These are phyloP conservation scores for Theobroma grandiflorum DNA, from an alignment of 441 rosid genomes.

Conservation along the genomic window DNA sequence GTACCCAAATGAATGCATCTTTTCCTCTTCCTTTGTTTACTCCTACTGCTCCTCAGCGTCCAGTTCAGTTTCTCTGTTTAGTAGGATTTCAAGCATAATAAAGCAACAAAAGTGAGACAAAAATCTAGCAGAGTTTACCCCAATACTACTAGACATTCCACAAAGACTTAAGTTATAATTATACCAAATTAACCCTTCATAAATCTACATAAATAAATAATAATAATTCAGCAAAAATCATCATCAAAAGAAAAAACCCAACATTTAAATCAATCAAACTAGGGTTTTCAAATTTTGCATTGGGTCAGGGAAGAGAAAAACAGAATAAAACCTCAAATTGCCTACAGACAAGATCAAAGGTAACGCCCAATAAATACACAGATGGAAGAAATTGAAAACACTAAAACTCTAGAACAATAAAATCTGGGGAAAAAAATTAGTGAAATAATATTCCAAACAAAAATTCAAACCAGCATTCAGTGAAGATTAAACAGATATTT, in stretches of 20 bases:
- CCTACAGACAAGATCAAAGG: background rate
- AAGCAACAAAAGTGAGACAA: background rate
- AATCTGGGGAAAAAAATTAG: too few species aligned
- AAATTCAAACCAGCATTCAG: background rate
- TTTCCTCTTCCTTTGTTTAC: constrained; percentile 16
- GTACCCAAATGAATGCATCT: constrained; percentile 90
- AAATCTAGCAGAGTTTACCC: background rate
- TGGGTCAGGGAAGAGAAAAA: background rate
- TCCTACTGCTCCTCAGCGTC: background rate
- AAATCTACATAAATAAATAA: background rate
- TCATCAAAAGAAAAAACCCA: background rate
- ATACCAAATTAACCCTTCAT: constrained; percentile 4
- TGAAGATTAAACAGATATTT: background rate
- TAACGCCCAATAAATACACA: background rate
- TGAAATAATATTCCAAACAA: too few species aligned
- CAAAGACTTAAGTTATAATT: background rate
- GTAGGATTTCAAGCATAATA: background rate
- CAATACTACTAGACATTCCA: background rate
- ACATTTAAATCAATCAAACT: constrained; percentile 6
- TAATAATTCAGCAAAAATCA: background rate
- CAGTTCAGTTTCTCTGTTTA: background rate
- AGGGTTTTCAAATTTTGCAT: background rate
- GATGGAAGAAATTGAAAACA: background rate
- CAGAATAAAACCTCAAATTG: background rate
- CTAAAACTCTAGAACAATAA: background rate